Evolutionary conservation across 2,329 filamentous ascomycete genomes (phyloP), one percentile per base, ranked within the genome.

Genomic region (Neonectria neomacrospora): DNA sequence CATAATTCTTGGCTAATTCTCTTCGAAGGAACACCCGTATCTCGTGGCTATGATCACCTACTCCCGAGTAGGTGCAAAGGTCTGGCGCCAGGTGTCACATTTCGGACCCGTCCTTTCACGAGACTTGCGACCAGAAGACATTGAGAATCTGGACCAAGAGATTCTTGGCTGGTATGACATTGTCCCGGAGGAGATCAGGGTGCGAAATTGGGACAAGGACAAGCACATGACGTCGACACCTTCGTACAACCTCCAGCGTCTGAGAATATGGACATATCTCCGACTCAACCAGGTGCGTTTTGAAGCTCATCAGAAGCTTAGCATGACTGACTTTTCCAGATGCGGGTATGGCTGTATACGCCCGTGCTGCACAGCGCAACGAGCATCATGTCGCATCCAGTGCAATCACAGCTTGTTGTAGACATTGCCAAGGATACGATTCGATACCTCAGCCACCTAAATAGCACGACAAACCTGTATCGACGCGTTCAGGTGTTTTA

Each of bases 261-360:
- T 96, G 12, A 90, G 92, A 64, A 90, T 97, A 50, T 89, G 96
- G 76, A 90, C 96, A 18, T 96, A 96, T 75, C 82, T 97, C 16
- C 88, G 94, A 41, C 88, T 93, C 44, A 97, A 97, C 72, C 94
- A 97, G 75, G 83, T 83, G 60, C 60, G 79, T 62, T 14, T 16
- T 37, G 9, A 7, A 1, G 12, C 12, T 3, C 9, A 20, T 11
- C 6, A 8, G 6, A 34, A 16, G 14, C 18, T 3, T 8, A 16
- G 23, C 26, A 12, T 16, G 10, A 34, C 66, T 69, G 12, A 74
- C 45, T 56, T 20, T 12, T 26, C 3, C 57, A 81, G 80, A 92
- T 97, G 80, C 91, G 94, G 5, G 96, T 94, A 61, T 89, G 93
- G 75, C 91, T 97, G 28, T 94, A 96, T 76, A 92, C 93, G 0